Evolutionary conservation across 2,329 filamentous ascomycete species (phyloP).

Genomic region (Colletotrichum sp.): DNA sequence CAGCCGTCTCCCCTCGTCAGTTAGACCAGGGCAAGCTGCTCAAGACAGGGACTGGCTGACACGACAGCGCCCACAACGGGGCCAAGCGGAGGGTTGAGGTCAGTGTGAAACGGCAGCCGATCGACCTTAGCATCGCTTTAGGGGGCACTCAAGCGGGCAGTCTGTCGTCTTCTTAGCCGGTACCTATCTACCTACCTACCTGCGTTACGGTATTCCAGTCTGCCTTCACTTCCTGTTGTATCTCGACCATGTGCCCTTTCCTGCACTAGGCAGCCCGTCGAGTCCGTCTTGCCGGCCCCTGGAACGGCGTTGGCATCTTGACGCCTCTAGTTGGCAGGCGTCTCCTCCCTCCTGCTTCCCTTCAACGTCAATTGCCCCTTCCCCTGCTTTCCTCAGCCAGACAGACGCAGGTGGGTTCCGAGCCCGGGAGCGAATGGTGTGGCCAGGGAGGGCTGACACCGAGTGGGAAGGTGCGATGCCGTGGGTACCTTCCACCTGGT

Average conservation of each 20-base stretch:
- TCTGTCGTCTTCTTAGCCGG: neutral
- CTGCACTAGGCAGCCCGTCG: neutral
- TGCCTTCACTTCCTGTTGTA: too few relatives aligned
- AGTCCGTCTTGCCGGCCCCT: neutral
- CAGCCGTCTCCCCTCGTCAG: neutral
- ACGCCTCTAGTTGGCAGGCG: neutral
- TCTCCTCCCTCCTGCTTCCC: neutral
- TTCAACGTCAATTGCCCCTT: neutral
- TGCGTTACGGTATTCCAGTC: neutral
- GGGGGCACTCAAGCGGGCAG: neutral
- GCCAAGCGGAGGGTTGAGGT: conserved; percentile 17
- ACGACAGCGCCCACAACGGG: conserved; percentile 13
- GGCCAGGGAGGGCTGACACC: neutral
- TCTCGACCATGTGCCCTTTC: neutral
- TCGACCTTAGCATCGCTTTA: conserved; percentile 5
- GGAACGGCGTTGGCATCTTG: neutral
- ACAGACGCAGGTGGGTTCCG: neutral
- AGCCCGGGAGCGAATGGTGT: neutral
- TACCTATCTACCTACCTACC: neutral
- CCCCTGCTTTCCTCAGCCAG: neutral
- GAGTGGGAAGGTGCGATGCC: neutral
- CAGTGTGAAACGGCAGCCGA: conserved; percentile 21
- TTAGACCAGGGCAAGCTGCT: neutral
- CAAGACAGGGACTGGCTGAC: conserved; percentile 13
- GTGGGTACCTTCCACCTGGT: neutral